A percentile compares a stretch with the other conserved stretches of the same genome.
Conservation (phyloP, 2,329 filamentous ascomycete species). For the Fusarium subglutinans region DNA sequence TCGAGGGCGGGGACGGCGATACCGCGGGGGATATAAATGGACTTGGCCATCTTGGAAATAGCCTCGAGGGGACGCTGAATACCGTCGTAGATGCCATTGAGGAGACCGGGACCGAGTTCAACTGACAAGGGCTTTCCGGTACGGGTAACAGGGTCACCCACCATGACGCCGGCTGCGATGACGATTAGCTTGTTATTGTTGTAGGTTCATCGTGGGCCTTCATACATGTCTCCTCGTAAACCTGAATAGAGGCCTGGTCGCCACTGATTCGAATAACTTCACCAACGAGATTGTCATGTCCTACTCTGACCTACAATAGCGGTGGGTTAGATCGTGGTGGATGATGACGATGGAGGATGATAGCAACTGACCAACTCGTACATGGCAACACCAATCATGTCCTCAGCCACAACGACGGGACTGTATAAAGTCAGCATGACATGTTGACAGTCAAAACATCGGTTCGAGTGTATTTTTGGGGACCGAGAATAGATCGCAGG, state of each 20-base stretch:
- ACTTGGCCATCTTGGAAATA: constrained; percentile 79
- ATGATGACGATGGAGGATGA: constrained; percentile 4
- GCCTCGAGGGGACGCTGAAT: constrained; percentile 93
- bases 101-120: constrained; percentile 93
- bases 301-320: constrained; percentile 78
- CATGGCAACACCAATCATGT: constrained; percentile 99
- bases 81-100: constrained; percentile 99
- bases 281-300: constrained; percentile 89
- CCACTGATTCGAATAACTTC: constrained; percentile 98
- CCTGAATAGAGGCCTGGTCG: constrained; percentile 97
- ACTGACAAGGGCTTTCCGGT: constrained; percentile 97
- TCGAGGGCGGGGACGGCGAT: constrained; percentile 88
- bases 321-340: constrained; percentile 17
- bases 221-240: constrained; percentile 98
- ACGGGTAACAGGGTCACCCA: constrained; percentile 89
- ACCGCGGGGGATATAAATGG: constrained; percentile 98
- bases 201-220: constrained; percentile 7
- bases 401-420: constrained; percentile 95
- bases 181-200: constrained; percentile 27
- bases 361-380: constrained; percentile 84
- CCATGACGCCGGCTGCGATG: constrained; percentile 84
- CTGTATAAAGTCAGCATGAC: constrained; percentile 55
- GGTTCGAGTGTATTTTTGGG: constrained; percentile 7
- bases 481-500: not conserved
- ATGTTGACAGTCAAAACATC: not conserved